Base-by-base conservation (phyloP, 2,329 filamentous ascomycete species). In the Reticulascus tulasneorum region DNA sequence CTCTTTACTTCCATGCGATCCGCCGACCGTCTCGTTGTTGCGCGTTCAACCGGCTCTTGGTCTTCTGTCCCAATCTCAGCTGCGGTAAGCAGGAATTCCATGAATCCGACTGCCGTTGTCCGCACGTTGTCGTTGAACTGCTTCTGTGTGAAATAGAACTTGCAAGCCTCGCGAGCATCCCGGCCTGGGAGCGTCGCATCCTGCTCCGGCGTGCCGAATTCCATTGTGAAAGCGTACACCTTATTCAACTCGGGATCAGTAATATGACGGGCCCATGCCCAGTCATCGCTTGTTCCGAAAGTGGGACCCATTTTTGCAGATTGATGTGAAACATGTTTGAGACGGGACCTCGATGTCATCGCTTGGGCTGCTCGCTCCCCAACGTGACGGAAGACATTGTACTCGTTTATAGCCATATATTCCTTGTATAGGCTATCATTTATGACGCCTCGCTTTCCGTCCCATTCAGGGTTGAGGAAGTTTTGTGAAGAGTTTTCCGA, bases 391-490 rank as follows among this genome's bases (percentile, higher is more conserved):
- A 66, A 56, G 11, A 51, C 43, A n/a, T 33, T 23, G 8, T 17
- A 23, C 38, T 73, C 67, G 1, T 46, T 44, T 9, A 31, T 23
- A 2, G 59, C 47, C 9, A 67, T 58, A 47, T 67, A 74, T 54
- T 74, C 69, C 29, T 58, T 56, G 50, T 74, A 74, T 17, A 39
- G 47, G 23, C 37, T 30, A 24, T 54, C 53, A 7, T 55, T 53
- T 25, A 65, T 56, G 9, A 68, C 50, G 23, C 74, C 75, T 10
- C 74, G 68, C 34, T 65, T 62, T 36, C 66, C 65, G 37, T 79
- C 67, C 39, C 69, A 79, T 5, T 62, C 52, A 3, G 54, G 31
- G 60, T 77, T 79, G 12, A 60, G 53, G 54, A 77, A 76, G 55
- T 66, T 77, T 62, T 72, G 69, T 29, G 40, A 44, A 0, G 64